Evolutionary conservation across 352 stramenopile species (phyloP).

Genomic region (Lagenidium sp.): DNA sequence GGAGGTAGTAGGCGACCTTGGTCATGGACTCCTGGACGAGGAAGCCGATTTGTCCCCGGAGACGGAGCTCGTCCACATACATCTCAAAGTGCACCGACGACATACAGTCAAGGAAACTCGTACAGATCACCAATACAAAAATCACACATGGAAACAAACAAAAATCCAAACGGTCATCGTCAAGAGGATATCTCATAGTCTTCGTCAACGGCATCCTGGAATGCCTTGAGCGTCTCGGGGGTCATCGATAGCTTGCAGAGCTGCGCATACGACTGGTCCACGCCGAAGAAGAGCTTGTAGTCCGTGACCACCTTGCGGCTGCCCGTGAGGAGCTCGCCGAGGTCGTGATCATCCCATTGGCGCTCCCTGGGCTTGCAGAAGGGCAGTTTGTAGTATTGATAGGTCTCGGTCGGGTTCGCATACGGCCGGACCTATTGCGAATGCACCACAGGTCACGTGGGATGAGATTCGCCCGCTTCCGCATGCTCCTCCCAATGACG

Average conservation of each 20-base stretch:
- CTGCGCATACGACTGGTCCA: conserved; percentile 79
- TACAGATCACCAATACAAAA: too few species aligned
- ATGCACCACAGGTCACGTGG: background rate
- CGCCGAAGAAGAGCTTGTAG: conserved; percentile 76
- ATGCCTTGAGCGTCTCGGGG: conserved; percentile 70
- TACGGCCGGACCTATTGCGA: conserved; percentile 80
- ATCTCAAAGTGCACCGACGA: conserved; percentile 90
- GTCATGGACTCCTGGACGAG: conserved; percentile 63
- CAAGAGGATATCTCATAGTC: conserved; percentile 87
- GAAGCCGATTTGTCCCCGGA: conserved; percentile 94
- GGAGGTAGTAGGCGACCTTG: conserved; percentile 86
- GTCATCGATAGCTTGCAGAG: conserved; percentile 86
- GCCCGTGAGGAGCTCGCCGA: conserved; percentile 94
- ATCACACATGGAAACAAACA: too few species aligned
- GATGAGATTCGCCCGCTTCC: background rate
- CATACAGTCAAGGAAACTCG: conserved; percentile 17
- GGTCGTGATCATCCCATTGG: conserved; percentile 84
- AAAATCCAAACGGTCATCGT: background rate
- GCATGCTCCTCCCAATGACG: background rate
- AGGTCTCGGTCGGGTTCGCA: conserved; percentile 98
- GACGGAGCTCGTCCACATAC: conserved; percentile 96
- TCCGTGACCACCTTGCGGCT: conserved; percentile 90
- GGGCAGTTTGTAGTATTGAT: conserved; percentile 97
- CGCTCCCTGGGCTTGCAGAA: conserved; percentile 89
- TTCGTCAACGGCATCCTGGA: conserved; percentile 95